Conservation (phyloP, 1,139 yeast genomes). For the Barnettozyma hawaiiensis region DNA sequence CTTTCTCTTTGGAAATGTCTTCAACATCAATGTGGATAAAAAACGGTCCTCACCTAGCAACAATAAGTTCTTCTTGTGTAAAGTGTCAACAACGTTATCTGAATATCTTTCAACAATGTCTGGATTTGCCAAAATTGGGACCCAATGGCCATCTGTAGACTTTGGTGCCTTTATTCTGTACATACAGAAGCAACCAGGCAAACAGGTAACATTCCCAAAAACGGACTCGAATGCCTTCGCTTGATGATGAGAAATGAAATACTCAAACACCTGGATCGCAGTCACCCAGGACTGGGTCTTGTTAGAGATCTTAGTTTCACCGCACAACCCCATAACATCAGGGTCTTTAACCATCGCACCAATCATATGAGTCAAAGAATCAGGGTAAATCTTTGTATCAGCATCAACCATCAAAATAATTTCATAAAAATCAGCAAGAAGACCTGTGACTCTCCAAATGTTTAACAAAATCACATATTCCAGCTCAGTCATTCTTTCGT, state of each 20-base stretch:
- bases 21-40: conserved; percentile 82
- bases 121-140: conserved; percentile 91
- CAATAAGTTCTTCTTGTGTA: conserved; percentile 84
- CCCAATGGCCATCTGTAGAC: conserved; percentile 90
- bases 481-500: conserved; percentile 94
- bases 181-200: conserved; percentile 97
- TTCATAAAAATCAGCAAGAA: conserved; percentile 84
- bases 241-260: conserved; percentile 93
- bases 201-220: conserved; percentile 94
- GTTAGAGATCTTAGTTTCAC: conserved; percentile 93
- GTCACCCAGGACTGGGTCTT: conserved; percentile 88
- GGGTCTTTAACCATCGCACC: conserved; percentile 94
- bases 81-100: conserved; percentile 80
- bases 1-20: conserved; percentile 88
- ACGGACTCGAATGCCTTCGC: conserved; percentile 95
- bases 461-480: conserved; percentile 76
- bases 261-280: conserved; percentile 92
- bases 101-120: conserved; percentile 94
- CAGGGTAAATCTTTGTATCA: conserved; percentile 89
- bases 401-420: conserved; percentile 94
- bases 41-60: conserved; percentile 92
- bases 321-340: conserved; percentile 89
- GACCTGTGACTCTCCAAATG: conserved; percentile 84
- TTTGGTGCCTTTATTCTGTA: conserved; percentile 93
- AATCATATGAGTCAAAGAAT: conserved; percentile 85